Conservation (phyloP, 192 early-diverging fungal species). For the Kickxella alabastrina region DNA sequence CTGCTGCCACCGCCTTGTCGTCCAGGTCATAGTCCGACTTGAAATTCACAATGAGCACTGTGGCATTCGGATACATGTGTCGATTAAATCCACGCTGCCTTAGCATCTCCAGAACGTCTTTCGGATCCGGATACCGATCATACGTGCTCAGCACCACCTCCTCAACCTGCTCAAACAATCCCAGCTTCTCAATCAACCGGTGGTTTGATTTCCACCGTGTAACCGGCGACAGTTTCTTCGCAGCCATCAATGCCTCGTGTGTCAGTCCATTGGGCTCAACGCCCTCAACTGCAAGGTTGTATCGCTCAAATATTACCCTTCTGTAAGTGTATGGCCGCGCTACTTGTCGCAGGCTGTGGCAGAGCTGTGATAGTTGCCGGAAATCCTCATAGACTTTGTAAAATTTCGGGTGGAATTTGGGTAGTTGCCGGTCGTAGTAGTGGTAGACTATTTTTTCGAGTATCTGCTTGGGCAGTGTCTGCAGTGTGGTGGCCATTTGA, state of each 20-base stretch:
- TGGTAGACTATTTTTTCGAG: conserved; percentile 20
- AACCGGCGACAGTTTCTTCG: conserved; percentile 16
- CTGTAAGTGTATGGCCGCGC: conserved; percentile 9
- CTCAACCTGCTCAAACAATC: not conserved
- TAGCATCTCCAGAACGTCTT: conserved; percentile 22
- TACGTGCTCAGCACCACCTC: conserved; percentile 16
- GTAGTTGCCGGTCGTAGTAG: conserved; percentile 13
- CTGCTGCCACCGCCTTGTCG: conserved; percentile 4
- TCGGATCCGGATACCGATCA: conserved; percentile 26
- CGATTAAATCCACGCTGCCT: conserved; percentile 9
- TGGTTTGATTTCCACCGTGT: conserved; percentile 28
- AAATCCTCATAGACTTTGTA: conserved; percentile 11
- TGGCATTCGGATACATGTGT: conserved; percentile 11
- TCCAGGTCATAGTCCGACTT: conserved; percentile 32
- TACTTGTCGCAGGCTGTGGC: conserved; percentile 14
- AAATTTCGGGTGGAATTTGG: conserved; percentile 17
- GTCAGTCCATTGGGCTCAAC: conserved; percentile 7
- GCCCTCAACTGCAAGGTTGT: conserved; percentile 19
- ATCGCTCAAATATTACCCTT: conserved; percentile 33
- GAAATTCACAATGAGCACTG: conserved; percentile 10
- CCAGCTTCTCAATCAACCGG: not conserved
- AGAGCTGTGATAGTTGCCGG: conserved; percentile 13
- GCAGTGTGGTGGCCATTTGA: no score
- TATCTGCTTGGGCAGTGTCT: conserved; percentile 31
- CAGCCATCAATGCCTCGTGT: conserved; percentile 13